These are phyloP conservation scores for Trametes polyzona DNA, from an alignment of 1,284 basidiomycete species.

Conservation along the genomic window DNA sequence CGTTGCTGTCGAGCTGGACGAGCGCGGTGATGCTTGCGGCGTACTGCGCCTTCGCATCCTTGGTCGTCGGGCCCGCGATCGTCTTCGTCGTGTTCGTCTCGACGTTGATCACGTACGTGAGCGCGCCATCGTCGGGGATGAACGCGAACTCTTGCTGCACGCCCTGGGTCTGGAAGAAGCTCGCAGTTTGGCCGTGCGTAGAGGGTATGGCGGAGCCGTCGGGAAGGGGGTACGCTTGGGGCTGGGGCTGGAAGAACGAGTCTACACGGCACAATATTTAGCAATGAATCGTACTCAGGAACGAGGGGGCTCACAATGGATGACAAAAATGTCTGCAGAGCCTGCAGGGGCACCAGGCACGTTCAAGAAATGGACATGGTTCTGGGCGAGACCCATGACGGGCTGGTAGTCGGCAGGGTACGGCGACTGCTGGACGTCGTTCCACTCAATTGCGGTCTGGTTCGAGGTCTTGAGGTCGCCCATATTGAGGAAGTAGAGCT, in stretches of 20 bases:
- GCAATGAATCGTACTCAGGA: background rate
- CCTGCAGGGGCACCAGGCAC: conserved; percentile 70
- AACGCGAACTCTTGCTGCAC: conserved; percentile 86
- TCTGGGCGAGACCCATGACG: conserved; percentile 79
- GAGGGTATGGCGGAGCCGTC: conserved; percentile 70
- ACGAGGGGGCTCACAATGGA: conserved; percentile 70
- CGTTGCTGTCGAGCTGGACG: conserved; percentile 76
- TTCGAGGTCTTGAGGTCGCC: conserved; percentile 60
- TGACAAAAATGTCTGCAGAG: conserved; percentile 80
- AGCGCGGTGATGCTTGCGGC: conserved; percentile 71
- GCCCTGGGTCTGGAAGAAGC: conserved; percentile 69
- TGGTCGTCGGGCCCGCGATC: conserved; percentile 67
- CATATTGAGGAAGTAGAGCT: conserved; percentile 73
- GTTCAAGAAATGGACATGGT: conserved; percentile 81
- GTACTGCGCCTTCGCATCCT: conserved; percentile 73
- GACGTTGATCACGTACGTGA: conserved; percentile 81
- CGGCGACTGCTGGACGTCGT: conserved; percentile 53
- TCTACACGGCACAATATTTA: conserved; percentile 45
- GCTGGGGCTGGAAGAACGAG: conserved; percentile 78
- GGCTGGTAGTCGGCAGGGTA: conserved; percentile 65
- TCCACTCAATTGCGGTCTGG: conserved; percentile 62
- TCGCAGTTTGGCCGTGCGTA: conserved; percentile 73
- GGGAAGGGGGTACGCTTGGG: conserved; percentile 62
- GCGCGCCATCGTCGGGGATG: conserved; percentile 81
- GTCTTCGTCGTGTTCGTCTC: conserved; percentile 79